Conservation (phyloP, 106 monocot species). For the Alisma plantagoaquatica region DNA sequence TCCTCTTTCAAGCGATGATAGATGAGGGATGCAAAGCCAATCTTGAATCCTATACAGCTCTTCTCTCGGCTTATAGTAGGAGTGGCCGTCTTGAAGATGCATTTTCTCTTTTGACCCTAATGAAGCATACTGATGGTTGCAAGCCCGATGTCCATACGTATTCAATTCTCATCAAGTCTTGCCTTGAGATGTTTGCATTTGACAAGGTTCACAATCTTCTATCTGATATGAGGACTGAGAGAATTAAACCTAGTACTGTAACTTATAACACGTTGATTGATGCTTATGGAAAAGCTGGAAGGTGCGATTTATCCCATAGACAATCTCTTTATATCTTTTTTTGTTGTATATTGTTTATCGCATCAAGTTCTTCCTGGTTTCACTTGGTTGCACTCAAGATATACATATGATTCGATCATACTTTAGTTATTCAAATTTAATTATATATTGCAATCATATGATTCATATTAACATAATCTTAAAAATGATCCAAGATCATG, state of each 20-base stretch:
- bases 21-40: constrained; percentile 81
- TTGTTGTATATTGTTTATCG: too few species aligned
- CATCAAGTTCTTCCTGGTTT: too few species aligned
- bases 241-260: constrained; percentile 61
- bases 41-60: constrained; percentile 87
- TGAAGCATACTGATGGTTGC: constrained; percentile 78
- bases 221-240: constrained; percentile 52
- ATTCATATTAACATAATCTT: too few species aligned
- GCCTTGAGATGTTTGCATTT: constrained; percentile 55
- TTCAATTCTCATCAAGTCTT: constrained; percentile 91
- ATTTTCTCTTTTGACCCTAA: constrained; percentile 60
- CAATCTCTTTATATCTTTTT: too few species aligned
- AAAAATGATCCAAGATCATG: too few species aligned
- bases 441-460: too few species aligned
- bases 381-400: too few species aligned
- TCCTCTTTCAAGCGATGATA: constrained; percentile 73
- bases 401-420: too few species aligned
- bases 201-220: constrained; percentile 61
- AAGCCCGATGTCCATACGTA: constrained; percentile 91
- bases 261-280: constrained; percentile 94
- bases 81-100: constrained; percentile 74
- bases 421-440: too few species aligned
- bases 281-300: constrained; percentile 86
- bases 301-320: too few species aligned
- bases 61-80: constrained; percentile 89